Base-by-base conservation (phyloP, 1,139 yeast species). In the Blastobotrys raffinosifermentans region DNA sequence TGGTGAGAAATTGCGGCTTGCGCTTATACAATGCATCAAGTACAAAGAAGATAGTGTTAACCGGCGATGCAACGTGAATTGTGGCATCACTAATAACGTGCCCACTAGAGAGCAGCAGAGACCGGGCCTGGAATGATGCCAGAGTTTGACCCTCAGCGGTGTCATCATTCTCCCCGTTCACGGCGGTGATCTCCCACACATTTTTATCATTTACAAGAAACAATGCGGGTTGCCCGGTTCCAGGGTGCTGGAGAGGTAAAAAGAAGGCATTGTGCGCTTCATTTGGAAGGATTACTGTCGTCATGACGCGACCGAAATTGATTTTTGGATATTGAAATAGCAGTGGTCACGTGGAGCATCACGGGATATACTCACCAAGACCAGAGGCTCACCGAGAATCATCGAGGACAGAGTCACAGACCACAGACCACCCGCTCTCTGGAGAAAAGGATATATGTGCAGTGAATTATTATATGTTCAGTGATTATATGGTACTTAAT, bases 1-100 rank as follows among this genome's bases (percentile, higher is more conserved):
- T 40, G 4, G 58, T 54, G 27, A 57, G 42, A 25, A 46, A 49
- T 31, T 51, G 45, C 14, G 38, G 38, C 16, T 47, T 41, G 31
- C 45, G 38, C 17, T 35, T 44, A 29, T 32, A 41, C 15, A 63
- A 44, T 7, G 49, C 45, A 3, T 51, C 49, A 23, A 63, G 39
- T 2, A 58, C 43, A 9, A 63, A 46, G 34, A 51, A 60, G 9
- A 58, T 16, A 2, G 61, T 54, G 29, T 58, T 48, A 9, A 62
- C 35, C 5, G 62, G 61, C 2, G 64, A 55, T 5, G 60, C 52
- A 4, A 57, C 50, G n/a, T 47, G 35, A 7, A 63, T 17, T 7
- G 41, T 23, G 3, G 60, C 51, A 27, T 55, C 55, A n/a, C 50
- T 41, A 7, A 39, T 26, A 14, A 45, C 44, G 10, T 35, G 33